Conservation (phyloP, 2,329 filamentous ascomycete species). For the Colletotrichum orchidophilum region DNA sequence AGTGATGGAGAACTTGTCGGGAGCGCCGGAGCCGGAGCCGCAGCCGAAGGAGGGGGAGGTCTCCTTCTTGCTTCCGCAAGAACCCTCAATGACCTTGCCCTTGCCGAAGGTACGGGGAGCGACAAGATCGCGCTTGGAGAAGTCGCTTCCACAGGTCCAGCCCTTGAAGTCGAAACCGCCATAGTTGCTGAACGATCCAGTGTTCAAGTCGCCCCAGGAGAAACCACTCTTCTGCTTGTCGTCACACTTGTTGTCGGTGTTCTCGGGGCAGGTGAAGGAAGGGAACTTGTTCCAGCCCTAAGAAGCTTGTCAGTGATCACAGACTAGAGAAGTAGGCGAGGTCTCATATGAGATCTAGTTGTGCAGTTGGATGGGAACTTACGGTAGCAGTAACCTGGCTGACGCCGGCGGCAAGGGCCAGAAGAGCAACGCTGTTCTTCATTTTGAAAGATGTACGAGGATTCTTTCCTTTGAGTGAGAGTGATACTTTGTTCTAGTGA, state of each 20-base stretch:
- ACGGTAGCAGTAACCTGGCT: slow-evolving; percentile 60
- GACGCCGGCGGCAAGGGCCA: slow-evolving; percentile 61
- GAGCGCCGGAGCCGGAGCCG: slow-evolving; percentile 49
- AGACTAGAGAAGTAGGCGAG: background rate
- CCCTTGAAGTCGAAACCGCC: slow-evolving; percentile 79
- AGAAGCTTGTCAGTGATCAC: slow-evolving; percentile 23
- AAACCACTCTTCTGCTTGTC: slow-evolving; percentile 76
- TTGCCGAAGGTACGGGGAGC: slow-evolving; percentile 58
- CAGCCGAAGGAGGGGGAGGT: slow-evolving; percentile 68
- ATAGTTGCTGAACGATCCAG: slow-evolving; percentile 72
- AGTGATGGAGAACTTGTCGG: slow-evolving; percentile 76
- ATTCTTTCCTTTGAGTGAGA: slow-evolving; percentile 20
- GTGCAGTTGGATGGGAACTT: slow-evolving; percentile 38
- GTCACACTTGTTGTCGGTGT: slow-evolving; percentile 81
- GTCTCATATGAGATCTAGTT: background rate
- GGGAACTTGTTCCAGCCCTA: slow-evolving; percentile 36
- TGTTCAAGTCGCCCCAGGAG: slow-evolving; percentile 71
- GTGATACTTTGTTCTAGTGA: slow-evolving; percentile 20
- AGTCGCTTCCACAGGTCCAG: slow-evolving; percentile 72
- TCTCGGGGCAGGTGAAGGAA: slow-evolving; percentile 73
- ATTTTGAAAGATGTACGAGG: slow-evolving; percentile 47
- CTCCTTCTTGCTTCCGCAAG: slow-evolving; percentile 54
- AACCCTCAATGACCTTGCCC: slow-evolving; percentile 70
- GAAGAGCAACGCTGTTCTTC: slow-evolving; percentile 60
- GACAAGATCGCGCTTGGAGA: slow-evolving; percentile 65